Evolutionary conservation across 768 basidiomycete genomes (phyloP).

Genomic region (Pleurotus cornucopiae): DNA sequence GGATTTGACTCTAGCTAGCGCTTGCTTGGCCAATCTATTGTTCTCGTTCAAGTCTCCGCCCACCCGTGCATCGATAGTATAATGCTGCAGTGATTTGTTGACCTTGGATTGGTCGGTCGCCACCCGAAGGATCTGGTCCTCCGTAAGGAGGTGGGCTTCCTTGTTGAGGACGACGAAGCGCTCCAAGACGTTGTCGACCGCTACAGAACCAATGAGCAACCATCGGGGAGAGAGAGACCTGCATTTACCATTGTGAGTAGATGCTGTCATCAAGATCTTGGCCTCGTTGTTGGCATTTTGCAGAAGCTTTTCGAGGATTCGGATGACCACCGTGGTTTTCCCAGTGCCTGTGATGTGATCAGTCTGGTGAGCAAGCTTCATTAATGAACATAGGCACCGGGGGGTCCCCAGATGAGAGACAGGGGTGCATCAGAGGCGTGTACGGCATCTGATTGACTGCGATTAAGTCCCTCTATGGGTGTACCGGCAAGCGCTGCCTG

Average conservation of each 20-base stretch:
- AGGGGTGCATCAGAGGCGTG: slow-evolving; percentile 37
- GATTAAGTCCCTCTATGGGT: slow-evolving; percentile 35
- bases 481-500: background rate
- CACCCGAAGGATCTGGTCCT: slow-evolving; percentile 61
- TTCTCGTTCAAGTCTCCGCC: slow-evolving; percentile 64
- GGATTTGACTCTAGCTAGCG: slow-evolving; percentile 52
- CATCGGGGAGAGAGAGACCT: background rate
- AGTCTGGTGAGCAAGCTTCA: too few species aligned
- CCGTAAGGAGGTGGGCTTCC: slow-evolving; percentile 34
- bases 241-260: slow-evolving; percentile 57
- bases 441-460: slow-evolving; percentile 52
- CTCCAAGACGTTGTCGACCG: slow-evolving; percentile 69
- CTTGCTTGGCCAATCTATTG: slow-evolving; percentile 52
- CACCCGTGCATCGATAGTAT: slow-evolving; percentile 60
- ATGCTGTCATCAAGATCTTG: slow-evolving; percentile 67
- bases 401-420: slow-evolving; percentile 68
- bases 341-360: slow-evolving; percentile 46
- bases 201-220: slow-evolving; percentile 23
- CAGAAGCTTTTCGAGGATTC: slow-evolving; percentile 46
- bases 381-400: slow-evolving; percentile 31
- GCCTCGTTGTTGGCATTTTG: slow-evolving; percentile 21
- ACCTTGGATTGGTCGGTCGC: slow-evolving; percentile 65
- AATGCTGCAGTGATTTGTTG: slow-evolving; percentile 50
- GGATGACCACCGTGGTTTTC: slow-evolving; percentile 67
- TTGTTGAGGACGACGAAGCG: slow-evolving; percentile 51